Evolutionary conservation across 805 yeast genomes (phyloP).

Genomic region (Cyberlindnera veronae): DNA sequence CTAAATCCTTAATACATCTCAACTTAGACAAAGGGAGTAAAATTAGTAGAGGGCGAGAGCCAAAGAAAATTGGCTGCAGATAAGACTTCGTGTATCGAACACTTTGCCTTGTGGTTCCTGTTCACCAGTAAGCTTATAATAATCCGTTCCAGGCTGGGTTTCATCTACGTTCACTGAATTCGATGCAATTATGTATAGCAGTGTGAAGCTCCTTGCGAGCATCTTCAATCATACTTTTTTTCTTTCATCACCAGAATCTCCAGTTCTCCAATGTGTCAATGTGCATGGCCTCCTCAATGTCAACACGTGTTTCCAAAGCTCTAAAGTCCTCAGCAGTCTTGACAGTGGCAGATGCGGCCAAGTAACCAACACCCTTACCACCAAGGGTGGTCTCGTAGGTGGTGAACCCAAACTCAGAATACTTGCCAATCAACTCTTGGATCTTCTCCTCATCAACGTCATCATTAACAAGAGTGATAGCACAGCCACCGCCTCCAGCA

Average conservation of each 20-base stretch:
- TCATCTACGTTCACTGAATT: no score
- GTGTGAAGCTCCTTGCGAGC: no score
- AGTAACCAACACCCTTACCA: slow-evolving; percentile 79
- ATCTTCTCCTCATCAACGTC: slow-evolving; percentile 32
- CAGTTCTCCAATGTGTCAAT: slow-evolving; percentile 42
- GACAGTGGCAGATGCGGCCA: slow-evolving; percentile 19
- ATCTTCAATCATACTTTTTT: no score
- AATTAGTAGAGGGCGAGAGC: no score
- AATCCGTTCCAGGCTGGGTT: no score
- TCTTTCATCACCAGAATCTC: slow-evolving; percentile 53
- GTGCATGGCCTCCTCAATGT: slow-evolving; percentile 47
- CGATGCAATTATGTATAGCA: no score
- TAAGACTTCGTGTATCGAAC: no score
- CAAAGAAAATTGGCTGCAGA: no score
- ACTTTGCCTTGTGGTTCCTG: no score
- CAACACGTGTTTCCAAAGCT: slow-evolving; percentile 38
- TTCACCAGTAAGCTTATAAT: no score
- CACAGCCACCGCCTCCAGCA: slow-evolving; percentile 99
- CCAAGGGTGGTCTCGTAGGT: slow-evolving; percentile 81
- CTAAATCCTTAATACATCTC: no score
- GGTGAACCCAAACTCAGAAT: slow-evolving; percentile 54
- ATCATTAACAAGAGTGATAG: slow-evolving; percentile 69
- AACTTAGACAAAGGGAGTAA: no score
- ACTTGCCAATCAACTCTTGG: slow-evolving; percentile 34
- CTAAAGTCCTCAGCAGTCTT: slow-evolving; percentile 35